Evolutionary conservation across 192 early-diverging fungal genomes (phyloP).

Genomic region (Helicostylum pulchrum): DNA sequence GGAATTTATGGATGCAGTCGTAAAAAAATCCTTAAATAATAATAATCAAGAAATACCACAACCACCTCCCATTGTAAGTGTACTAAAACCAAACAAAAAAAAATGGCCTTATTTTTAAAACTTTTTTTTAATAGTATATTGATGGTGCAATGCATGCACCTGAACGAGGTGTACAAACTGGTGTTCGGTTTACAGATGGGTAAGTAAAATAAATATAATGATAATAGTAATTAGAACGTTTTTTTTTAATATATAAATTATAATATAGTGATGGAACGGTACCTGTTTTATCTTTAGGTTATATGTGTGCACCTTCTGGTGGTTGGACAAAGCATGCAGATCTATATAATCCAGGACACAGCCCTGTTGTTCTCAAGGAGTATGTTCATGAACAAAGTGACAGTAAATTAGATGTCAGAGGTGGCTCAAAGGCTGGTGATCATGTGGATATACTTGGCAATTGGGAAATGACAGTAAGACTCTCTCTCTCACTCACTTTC

Average conservation of each 20-base stretch:
- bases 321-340: constrained; percentile 72
- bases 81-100: not conserved
- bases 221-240: no score
- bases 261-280: constrained; percentile 81
- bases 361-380: constrained; percentile 71
- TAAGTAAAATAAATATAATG: constrained; percentile 41
- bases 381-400: constrained; percentile 55
- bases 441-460: constrained; percentile 91
- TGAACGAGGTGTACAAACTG: constrained; percentile 62
- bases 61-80: constrained; percentile 15
- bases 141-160: constrained; percentile 53
- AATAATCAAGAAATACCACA: not conserved
- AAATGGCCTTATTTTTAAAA: not conserved
- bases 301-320: constrained; percentile 72
- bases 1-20: not conserved
- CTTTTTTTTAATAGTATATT: constrained; percentile 36
- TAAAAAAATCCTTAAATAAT: constrained; percentile 25
- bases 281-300: constrained; percentile 79
- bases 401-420: constrained; percentile 62
- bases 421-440: constrained; percentile 73
- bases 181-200: constrained; percentile 67
- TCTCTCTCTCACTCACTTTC: not conserved
- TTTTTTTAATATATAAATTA: not conserved
- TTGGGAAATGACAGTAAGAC: constrained; percentile 54
- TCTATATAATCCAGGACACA: constrained; percentile 77